phyloP scores from a whole-genome alignment of 768 basidiomycete genomes.

The Macrolepiota albuminosa region DNA sequence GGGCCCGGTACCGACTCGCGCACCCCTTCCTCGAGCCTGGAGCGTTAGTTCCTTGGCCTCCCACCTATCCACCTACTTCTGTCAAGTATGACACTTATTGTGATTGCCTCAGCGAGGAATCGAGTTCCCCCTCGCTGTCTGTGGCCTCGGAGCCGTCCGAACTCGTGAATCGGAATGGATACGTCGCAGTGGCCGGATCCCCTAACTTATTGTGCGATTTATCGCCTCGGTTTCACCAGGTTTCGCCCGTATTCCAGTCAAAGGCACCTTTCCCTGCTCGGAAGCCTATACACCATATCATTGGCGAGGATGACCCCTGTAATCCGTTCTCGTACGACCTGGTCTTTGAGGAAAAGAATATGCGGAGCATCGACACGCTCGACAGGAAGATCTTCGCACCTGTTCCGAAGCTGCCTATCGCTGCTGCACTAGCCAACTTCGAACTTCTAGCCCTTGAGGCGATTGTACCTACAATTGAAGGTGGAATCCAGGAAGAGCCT shows the following conservation, averaged over 20 bases:
- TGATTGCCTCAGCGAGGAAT: neutral
- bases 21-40: neutral
- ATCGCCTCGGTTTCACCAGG: neutral
- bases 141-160: neutral
- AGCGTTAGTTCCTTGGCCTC: neutral
- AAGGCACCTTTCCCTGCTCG: neutral
- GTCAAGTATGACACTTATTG: neutral
- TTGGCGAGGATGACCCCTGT: slow-evolving; percentile 1
- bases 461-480: neutral
- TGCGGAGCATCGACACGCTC: neutral
- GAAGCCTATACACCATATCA: neutral
- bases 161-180: neutral
- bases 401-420: neutral
- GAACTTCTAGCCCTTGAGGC: neutral
- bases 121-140: neutral
- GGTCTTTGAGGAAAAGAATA: neutral
- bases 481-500: neutral
- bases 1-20: neutral
- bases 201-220: neutral
- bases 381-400: slow-evolving; percentile 2
- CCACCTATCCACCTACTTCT: neutral
- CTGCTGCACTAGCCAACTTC: slow-evolving; percentile 3
- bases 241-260: neutral
- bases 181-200: neutral
- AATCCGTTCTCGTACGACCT: slow-evolving; percentile 2